Percentiles rank a stretch among this genome's conserved stretches.
Conservation (phyloP, 2,329 filamentous ascomycete species). For the Fusarium equiseti region DNA sequence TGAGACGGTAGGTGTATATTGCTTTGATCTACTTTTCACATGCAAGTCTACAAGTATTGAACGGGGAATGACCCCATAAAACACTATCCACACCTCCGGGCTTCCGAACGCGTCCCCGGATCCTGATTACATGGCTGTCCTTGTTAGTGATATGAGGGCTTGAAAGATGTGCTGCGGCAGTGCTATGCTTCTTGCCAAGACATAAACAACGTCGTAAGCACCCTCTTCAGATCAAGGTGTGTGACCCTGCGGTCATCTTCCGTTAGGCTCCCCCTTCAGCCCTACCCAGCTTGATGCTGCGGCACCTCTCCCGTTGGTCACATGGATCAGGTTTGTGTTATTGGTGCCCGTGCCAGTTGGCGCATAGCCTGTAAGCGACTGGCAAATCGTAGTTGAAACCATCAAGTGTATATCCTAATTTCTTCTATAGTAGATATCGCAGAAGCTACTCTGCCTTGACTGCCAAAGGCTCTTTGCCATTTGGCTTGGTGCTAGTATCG, state of each 20-base stretch:
- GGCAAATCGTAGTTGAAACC: not conserved
- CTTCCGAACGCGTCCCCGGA: slow-evolving; percentile 31
- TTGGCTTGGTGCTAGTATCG: slow-evolving; percentile 17
- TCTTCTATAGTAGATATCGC: not conserved
- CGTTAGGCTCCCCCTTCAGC: slow-evolving; percentile 38
- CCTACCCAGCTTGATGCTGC: slow-evolving; percentile 27
- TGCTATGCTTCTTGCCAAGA: slow-evolving; percentile 35
- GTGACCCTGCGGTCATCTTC: slow-evolving; percentile 45
- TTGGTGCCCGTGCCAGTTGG: not conserved
- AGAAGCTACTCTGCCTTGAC: slow-evolving; percentile 13
- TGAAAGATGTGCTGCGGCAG: slow-evolving; percentile 21
- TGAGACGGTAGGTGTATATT: not conserved
- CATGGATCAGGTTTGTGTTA: slow-evolving; percentile 12
- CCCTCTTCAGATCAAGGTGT: slow-evolving; percentile 23
- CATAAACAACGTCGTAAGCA: slow-evolving; percentile 11
- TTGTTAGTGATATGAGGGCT: slow-evolving; percentile 23
- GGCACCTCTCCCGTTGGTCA: slow-evolving; percentile 11
- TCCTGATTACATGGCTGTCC: slow-evolving; percentile 10
- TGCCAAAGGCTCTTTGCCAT: slow-evolving; percentile 30
- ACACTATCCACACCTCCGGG: slow-evolving; percentile 20
- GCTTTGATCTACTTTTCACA: slow-evolving; percentile 29
- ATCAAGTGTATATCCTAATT: slow-evolving; percentile 11
- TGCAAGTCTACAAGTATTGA: slow-evolving; percentile 17
- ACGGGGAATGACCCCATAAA: slow-evolving; percentile 19
- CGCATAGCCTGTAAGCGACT: not conserved